Conservation (phyloP, 805 yeast species). For the Starmerella khaoyaiensis region DNA sequence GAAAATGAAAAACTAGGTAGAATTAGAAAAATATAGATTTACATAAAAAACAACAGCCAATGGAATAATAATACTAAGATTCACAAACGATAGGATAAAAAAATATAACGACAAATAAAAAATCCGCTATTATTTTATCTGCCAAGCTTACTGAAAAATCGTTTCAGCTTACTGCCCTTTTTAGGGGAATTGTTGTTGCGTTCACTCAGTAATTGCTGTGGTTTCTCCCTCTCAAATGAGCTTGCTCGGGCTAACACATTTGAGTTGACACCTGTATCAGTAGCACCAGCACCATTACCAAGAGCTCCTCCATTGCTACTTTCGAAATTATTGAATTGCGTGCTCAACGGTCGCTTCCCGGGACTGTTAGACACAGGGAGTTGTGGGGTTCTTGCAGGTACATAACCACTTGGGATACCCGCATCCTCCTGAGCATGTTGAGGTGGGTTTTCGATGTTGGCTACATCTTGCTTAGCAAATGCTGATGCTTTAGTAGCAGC, state of each 20-base stretch:
- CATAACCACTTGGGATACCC: slow-evolving; percentile 4
- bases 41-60: too few species aligned
- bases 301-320: not conserved
- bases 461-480: slow-evolving; percentile 18
- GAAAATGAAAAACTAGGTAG: too few species aligned
- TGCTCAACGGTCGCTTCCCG: not conserved
- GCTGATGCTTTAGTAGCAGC: slow-evolving; percentile 19
- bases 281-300: not conserved
- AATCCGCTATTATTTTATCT: not conserved
- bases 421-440: slow-evolving; percentile 2
- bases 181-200: not conserved
- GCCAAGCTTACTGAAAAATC: slow-evolving; percentile 9
- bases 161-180: slow-evolving; percentile 9
- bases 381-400: slow-evolving; percentile 2
- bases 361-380: not conserved
- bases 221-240: slow-evolving; percentile 1
- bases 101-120: too few species aligned
- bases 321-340: not conserved
- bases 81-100: too few species aligned
- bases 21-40: too few species aligned
- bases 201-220: not conserved
- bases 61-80: too few species aligned
- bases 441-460: slow-evolving; percentile 13
- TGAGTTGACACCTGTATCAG: not conserved
- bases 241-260: not conserved